phyloP scores from a whole-genome alignment of 129 eudicot species.

The Flaveria trinervia region DNA sequence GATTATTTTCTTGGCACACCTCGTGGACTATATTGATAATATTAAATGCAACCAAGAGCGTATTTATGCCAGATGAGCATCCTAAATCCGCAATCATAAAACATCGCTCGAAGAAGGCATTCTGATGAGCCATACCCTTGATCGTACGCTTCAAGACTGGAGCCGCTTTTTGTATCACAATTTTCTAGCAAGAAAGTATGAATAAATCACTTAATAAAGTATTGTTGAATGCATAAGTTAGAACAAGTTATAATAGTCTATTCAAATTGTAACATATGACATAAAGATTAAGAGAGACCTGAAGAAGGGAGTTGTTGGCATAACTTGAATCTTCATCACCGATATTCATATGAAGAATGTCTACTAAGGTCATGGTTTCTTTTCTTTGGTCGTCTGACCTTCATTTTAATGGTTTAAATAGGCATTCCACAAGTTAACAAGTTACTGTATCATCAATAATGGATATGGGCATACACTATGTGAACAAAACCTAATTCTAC shows the following conservation, averaged over 20 bases:
- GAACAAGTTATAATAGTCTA: no score
- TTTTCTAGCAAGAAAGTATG: conserved; percentile 14
- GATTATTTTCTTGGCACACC: neutral
- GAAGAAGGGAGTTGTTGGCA: neutral
- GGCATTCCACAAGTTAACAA: neutral
- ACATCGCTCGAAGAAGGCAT: no score
- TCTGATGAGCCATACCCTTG: no score
- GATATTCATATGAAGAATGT: neutral
- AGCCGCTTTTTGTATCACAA: neutral
- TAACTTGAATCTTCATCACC: neutral
- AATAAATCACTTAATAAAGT: neutral
- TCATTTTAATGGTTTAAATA: neutral
- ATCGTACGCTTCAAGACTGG: conserved; percentile 9
- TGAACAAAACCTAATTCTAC: no score
- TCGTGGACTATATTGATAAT: no score
- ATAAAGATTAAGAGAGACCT: neutral
- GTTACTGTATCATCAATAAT: no score
- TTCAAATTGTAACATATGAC: neutral
- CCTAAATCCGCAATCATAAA: no score
- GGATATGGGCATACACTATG: no score
- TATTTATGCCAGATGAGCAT: no score
- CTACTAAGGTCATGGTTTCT: neutral
- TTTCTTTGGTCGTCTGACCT: neutral
- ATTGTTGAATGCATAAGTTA: neutral
- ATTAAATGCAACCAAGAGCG: no score